These are phyloP conservation scores for Neodidymelliopsis sp. DNA, from an alignment of 2,329 filamentous ascomycete species.

Conservation along the genomic window DNA sequence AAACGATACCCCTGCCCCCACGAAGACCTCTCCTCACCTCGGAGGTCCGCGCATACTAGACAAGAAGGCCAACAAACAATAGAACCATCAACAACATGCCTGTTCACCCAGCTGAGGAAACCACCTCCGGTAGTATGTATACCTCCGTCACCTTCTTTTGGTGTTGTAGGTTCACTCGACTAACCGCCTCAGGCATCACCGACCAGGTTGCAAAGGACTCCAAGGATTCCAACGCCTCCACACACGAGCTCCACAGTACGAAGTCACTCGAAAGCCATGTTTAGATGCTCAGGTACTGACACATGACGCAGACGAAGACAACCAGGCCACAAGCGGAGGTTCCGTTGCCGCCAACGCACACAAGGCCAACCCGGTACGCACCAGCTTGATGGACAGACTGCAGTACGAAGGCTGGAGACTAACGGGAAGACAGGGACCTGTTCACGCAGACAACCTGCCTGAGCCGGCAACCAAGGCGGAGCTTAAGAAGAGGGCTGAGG, in stretches of 20 bases:
- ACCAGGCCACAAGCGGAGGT: slow-evolving; percentile 44
- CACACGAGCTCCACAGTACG: slow-evolving; percentile 45
- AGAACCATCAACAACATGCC: slow-evolving; percentile 48
- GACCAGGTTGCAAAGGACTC: slow-evolving; percentile 57
- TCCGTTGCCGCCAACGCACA: slow-evolving; percentile 48
- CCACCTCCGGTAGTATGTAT: slow-evolving; percentile 49
- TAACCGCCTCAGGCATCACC: slow-evolving; percentile 48
- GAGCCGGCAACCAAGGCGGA: slow-evolving; percentile 58
- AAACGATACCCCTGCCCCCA: slow-evolving; percentile 2
- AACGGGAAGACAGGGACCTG: slow-evolving; percentile 50
- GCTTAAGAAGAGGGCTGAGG: slow-evolving; percentile 58
- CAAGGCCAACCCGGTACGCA: slow-evolving; percentile 51
- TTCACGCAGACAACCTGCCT: slow-evolving; percentile 54
- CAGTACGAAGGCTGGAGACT: slow-evolving; percentile 7
- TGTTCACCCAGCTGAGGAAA: slow-evolving; percentile 52
- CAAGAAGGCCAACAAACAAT: slow-evolving; percentile 10
- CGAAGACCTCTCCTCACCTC: slow-evolving; percentile 17
- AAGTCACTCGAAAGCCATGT: too few relatives aligned
- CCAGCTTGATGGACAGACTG: slow-evolving; percentile 8
- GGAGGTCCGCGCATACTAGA: slow-evolving; percentile 16
- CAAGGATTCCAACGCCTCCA: slow-evolving; percentile 50
- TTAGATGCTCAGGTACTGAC: slow-evolving; percentile 15
- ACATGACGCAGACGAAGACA: slow-evolving; percentile 31
- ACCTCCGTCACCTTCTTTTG: not conserved
- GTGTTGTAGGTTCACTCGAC: too few relatives aligned